Base-by-base conservation (phyloP, 2,329 filamentous ascomycete species). In the Ceratocystis destructans region DNA sequence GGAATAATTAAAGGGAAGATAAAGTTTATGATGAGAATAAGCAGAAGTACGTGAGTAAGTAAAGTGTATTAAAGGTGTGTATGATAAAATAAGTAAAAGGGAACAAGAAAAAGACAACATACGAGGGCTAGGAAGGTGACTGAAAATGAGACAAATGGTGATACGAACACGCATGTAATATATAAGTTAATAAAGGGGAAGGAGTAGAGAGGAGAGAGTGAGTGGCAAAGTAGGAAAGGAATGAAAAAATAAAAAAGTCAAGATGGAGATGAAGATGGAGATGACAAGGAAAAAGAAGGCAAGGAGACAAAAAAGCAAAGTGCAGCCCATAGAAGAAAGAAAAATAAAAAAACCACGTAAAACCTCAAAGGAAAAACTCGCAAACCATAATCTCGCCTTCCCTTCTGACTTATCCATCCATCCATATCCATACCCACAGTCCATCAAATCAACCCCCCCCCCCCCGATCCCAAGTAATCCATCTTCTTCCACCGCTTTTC, bases 401-500 rank as follows among this genome's bases (percentile, higher is more conserved):
- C 20, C 6, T 28, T 17, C 25, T 25, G 25, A 3, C 44, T 33
- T 45, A 17, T 12, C 17, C 57, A 6, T 12, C 17, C 57, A 6
- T 44, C 25, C n/a, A 55, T 22, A 20, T 50, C 45, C 45, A 46
- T 46, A 17, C 4, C 15, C 17, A 46, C 45, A 3, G 2, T 20
- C 15, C n/a, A 50, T 20, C 46, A 8, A 20, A 22, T 22, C 22
- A 22, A 22, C 22, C 22, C 22, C 22, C 22, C 22, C 22, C 22
- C n/a, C n/a, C 25, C 22, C 53, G 28, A 15, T 25, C 46, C 64
- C 37, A 41, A 41, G 10, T 12, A 12, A 4, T 41, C 37, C 44
- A 15, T 37, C 25, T n/a, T 31, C 46, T 5, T 45, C 64, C 44
- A 8, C 44, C 57, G 20, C 48, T 31, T 37, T 37, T 67, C 73